Base-by-base conservation (phyloP, 2,329 filamentous ascomycete genomes). In the Stagonosporopsis tanaceti region DNA sequence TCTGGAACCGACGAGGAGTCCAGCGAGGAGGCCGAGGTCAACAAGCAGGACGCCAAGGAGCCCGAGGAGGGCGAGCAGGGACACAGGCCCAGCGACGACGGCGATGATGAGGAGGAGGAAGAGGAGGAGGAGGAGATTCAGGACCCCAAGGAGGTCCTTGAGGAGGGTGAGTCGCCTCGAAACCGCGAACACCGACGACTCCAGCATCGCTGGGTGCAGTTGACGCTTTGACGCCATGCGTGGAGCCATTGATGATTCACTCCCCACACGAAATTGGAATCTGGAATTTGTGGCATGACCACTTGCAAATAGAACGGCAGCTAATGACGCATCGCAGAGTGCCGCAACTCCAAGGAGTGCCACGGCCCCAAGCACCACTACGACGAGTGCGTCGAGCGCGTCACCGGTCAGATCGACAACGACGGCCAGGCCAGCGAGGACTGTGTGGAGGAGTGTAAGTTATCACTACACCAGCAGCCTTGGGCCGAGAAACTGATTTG, bases 401-500 rank as follows among this genome's bases (percentile, higher is more conserved):
- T 99, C 70, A 92, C 88, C 72, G 69, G 73, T 56, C 79, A 85
- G 76, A 87, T 92, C 74, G 86, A 89, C 69, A 85, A 89, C 65
- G 87, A 89, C 70, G 84, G 85, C 80, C 87, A 89, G 80, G 89
- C 89, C 71, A 88, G 91, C 74, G 95, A 99, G 86, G 93, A 98
- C 84, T 99, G 95, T 75, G 92, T 98, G 68, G 95, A 99, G 85
- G 95, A 99, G 85, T 99, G 95, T 98, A 90, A 81, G 93, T 87
- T 27, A 30, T 39, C 6, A 8, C 30, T 3, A 3, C 2, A 3
- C 20, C 8, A 11, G 20, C 25, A 20, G 28, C 7, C 39, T 15
- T 20, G 15, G 25, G n/a, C 25, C 39, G 27, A 4, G 24, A 44
- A 22, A 40, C 64, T 69, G 47, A 67, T 52, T n/a, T 8, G 3